Percentiles rank a stretch among this genome's conserved stretches.
These are phyloP conservation scores for Porodaedalea pini DNA, from an alignment of 1,284 basidiomycete genomes.

Conservation along the genomic window DNA sequence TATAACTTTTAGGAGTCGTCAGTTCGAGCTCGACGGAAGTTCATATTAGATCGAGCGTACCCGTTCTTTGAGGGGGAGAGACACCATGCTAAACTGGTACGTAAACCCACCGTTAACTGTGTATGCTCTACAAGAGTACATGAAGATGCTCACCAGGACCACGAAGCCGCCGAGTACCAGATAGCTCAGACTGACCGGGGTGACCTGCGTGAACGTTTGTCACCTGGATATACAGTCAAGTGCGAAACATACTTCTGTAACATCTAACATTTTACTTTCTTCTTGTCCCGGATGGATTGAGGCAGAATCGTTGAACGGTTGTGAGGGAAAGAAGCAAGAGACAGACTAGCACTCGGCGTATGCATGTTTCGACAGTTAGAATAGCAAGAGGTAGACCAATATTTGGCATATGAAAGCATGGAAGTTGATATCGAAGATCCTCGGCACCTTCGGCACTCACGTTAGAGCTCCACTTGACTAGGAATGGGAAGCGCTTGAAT, in stretches of 20 bases:
- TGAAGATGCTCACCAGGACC: slow-evolving; percentile 43
- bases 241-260: background rate
- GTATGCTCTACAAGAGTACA: background rate
- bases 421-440: too few species aligned
- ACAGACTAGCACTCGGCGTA: too few species aligned
- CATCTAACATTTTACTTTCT: background rate
- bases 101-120: background rate
- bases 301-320: too few species aligned
- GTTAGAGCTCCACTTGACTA: too few species aligned
- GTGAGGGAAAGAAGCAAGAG: too few species aligned
- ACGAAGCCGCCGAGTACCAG: slow-evolving; percentile 78
- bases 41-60: slow-evolving; percentile 31
- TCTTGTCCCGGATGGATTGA: background rate
- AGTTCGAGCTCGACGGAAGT: background rate
- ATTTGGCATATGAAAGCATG: too few species aligned
- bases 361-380: too few species aligned
- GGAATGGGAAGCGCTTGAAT: background rate
- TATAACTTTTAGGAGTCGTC: slow-evolving; percentile 50
- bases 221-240: background rate
- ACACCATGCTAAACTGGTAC: slow-evolving; percentile 73
- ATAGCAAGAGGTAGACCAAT: too few species aligned
- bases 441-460: background rate
- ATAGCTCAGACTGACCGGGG: slow-evolving; percentile 40
- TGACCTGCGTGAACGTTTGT: slow-evolving; percentile 16
- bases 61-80: slow-evolving; percentile 79